These are phyloP conservation scores for Viola odorata DNA, from an alignment of 345 rosid species.

Conservation along the genomic window DNA sequence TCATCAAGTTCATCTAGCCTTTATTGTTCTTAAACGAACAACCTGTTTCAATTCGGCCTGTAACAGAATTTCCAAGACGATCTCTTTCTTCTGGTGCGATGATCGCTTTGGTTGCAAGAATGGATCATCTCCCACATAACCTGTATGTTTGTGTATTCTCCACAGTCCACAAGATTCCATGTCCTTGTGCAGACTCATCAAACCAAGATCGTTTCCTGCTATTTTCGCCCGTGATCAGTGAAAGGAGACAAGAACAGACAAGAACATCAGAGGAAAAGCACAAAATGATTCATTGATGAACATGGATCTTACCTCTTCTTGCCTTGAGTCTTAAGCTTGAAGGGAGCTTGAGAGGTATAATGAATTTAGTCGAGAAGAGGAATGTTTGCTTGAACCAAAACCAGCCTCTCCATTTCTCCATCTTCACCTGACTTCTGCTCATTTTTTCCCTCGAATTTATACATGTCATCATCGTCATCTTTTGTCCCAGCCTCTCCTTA, in stretches of 20 bases:
- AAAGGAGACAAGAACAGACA: background rate
- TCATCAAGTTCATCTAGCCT: background rate
- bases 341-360: slow-evolving; percentile 31
- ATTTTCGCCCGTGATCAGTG: background rate
- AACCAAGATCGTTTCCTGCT: slow-evolving; percentile 36
- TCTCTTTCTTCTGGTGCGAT: slow-evolving; percentile 16
- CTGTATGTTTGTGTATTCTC: slow-evolving; percentile 49
- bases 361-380: slow-evolving; percentile 27
- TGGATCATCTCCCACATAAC: slow-evolving; percentile 68
- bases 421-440: slow-evolving; percentile 16
- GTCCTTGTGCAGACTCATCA: slow-evolving; percentile 43
- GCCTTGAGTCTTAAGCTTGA: slow-evolving; percentile 26
- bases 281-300: background rate
- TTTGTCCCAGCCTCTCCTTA: background rate
- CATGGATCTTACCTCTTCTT: slow-evolving; percentile 33
- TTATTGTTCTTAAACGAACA: background rate
- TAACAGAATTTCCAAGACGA: slow-evolving; percentile 30
- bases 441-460: slow-evolving; percentile 2
- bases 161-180: slow-evolving; percentile 50
- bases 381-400: slow-evolving; percentile 29
- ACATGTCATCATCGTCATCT: slow-evolving; percentile 3
- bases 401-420: slow-evolving; percentile 36
- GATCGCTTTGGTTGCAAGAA: slow-evolving; percentile 17
- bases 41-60: slow-evolving; percentile 19
- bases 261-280: background rate